Evolutionary conservation across 73 alveolate genomes (phyloP).

Genomic region (Paramecium primaurelia): DNA sequence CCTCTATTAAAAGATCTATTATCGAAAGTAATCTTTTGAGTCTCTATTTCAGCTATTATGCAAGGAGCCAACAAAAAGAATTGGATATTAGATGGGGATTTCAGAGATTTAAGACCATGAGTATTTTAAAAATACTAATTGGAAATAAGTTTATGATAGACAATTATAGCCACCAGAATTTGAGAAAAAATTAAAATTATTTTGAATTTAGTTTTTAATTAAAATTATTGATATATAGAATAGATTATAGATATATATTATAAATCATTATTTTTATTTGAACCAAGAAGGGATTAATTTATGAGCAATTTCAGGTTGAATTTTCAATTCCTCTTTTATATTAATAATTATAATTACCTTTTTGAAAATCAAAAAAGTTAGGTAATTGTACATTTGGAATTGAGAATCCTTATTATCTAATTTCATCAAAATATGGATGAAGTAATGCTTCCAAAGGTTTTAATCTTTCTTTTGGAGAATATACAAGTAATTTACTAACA

Average conservation of each 20-base stretch:
- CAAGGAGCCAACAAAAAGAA: constrained; percentile 8
- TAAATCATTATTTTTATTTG: not conserved
- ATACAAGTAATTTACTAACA: constrained; percentile 76
- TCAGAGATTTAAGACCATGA: constrained; percentile 8
- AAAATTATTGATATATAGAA: not conserved
- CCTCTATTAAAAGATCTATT: not conserved
- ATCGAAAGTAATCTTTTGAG: not conserved
- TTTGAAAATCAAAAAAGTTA: constrained; percentile 30
- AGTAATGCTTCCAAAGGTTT: constrained; percentile 80
- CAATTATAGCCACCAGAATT: constrained; percentile 12
- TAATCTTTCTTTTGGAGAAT: constrained; percentile 79
- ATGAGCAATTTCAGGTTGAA: not conserved
- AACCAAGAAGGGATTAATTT: not conserved
- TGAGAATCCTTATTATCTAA: constrained; percentile 49
- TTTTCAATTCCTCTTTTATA: constrained; percentile 63
- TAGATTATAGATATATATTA: not conserved
- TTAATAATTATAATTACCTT: constrained; percentile 31
- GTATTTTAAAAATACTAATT: not conserved
- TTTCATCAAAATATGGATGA: constrained; percentile 91
- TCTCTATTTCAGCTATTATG: not conserved
- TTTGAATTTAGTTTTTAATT: not conserved
- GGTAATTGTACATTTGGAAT: not conserved
- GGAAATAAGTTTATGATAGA: constrained; percentile 2
- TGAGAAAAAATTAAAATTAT: not conserved
- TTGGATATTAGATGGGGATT: constrained; percentile 11